These are phyloP conservation scores for Quercus wislizeni DNA, from an alignment of 306 rosid species.

Conservation along the genomic window DNA sequence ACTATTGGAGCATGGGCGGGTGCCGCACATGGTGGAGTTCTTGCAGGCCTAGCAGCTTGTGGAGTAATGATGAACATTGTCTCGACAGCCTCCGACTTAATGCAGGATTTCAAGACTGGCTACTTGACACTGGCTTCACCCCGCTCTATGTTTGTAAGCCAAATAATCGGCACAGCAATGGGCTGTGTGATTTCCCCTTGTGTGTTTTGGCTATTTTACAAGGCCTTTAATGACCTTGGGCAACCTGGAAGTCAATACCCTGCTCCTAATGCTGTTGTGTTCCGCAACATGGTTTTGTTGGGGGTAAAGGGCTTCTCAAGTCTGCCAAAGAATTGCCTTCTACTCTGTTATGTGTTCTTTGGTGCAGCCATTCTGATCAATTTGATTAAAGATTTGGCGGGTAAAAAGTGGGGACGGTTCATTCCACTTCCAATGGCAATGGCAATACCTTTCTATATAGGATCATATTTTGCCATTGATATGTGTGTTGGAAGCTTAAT, in stretches of 20 bases:
- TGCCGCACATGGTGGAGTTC: slow-evolving; percentile 1
- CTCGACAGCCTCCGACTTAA: slow-evolving; percentile 12
- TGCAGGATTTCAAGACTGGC: slow-evolving; percentile 19
- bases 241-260: neutral
- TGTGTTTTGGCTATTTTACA: slow-evolving; percentile 19
- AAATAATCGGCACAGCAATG: slow-evolving; percentile 10
- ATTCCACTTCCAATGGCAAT: slow-evolving; percentile 11
- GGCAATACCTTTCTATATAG: slow-evolving; percentile 15
- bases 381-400: neutral
- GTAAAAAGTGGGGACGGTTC: neutral
- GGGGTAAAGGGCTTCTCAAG: slow-evolving; percentile 8
- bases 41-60: slow-evolving; percentile 21
- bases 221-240: slow-evolving; percentile 2
- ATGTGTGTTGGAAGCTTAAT: slow-evolving; percentile 13
- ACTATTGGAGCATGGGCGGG: slow-evolving; percentile 15
- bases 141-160: slow-evolving; percentile 15
- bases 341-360: neutral
- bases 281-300: neutral
- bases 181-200: slow-evolving; percentile 9
- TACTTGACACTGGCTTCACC: slow-evolving; percentile 17
- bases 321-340: slow-evolving; percentile 10
- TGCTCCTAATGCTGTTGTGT: neutral
- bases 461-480: slow-evolving; percentile 13
- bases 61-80: slow-evolving; percentile 20
- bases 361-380: slow-evolving; percentile 3